These are phyloP conservation scores for Saccharum spontaneum DNA, from an alignment of 176 grass and related monocot genomes.

Conservation along the genomic window DNA sequence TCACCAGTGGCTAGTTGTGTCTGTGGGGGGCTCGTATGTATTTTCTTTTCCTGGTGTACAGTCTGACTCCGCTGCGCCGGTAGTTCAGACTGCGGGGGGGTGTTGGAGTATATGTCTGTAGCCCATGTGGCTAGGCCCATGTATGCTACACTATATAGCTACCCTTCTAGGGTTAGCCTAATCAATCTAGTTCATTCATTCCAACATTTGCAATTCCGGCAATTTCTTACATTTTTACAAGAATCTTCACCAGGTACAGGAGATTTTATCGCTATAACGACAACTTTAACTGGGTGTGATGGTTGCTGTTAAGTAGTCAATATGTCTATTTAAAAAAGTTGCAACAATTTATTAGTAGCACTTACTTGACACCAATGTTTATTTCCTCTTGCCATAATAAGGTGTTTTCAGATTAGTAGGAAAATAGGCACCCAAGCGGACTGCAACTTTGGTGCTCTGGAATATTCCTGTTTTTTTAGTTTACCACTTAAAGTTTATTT, in stretches of 20 bases:
- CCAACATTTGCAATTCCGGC: background rate
- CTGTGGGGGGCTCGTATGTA: too few species aligned
- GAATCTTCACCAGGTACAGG: background rate
- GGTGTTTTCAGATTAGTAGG: background rate
- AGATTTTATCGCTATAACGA: background rate
- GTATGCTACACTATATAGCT: too few species aligned
- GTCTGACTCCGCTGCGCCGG: too few species aligned
- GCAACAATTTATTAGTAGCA: background rate
- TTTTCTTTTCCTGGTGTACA: too few species aligned
- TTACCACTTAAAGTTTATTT: constrained; percentile 24
- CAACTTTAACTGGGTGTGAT: background rate
- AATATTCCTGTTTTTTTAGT: background rate
- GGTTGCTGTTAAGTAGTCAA: background rate
- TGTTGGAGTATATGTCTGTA: too few species aligned
- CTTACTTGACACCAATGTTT: background rate
- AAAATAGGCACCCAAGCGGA: background rate
- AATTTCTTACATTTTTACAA: background rate
- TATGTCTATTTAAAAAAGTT: background rate
- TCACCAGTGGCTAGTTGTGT: too few species aligned
- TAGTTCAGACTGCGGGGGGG: too few species aligned
- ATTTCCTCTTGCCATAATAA: background rate
- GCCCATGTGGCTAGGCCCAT: too few species aligned
- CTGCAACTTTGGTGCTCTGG: background rate
- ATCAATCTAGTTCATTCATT: too few species aligned
- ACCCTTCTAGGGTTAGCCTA: too few species aligned